Percentiles rank a stretch among this genome's conserved stretches.
Evolutionary conservation across 192 early-diverging fungal genomes (phyloP).

Genomic region (Entophlyctis helioformis): DNA sequence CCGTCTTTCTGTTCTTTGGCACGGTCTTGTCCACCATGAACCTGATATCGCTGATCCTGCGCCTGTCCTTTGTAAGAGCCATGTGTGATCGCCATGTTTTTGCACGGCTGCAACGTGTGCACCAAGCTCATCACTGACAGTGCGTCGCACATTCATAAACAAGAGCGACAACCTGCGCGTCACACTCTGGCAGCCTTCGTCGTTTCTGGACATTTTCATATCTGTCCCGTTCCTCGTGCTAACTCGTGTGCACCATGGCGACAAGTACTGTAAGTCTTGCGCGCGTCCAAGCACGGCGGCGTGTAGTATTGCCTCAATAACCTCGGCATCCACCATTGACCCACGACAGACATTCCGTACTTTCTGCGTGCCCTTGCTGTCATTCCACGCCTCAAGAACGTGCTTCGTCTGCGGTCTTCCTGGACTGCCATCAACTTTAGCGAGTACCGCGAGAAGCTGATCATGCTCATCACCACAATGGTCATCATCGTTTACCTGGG

Average conservation of each 20-base stretch:
- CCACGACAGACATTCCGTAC: slow-evolving; percentile 34
- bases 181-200: slow-evolving; percentile 28
- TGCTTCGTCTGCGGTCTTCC: slow-evolving; percentile 31
- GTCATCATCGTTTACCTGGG: slow-evolving; percentile 45
- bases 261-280: too few species aligned
- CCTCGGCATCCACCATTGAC: slow-evolving; percentile 1
- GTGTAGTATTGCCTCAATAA: too few species aligned
- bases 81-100: not conserved
- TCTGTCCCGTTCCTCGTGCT: slow-evolving; percentile 42
- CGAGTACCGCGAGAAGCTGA: slow-evolving; percentile 32
- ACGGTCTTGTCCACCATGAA: slow-evolving; percentile 1
- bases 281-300: too few species aligned
- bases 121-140: not conserved
- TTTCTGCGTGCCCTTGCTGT: slow-evolving; percentile 48
- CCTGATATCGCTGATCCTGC: slow-evolving; percentile 1
- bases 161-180: slow-evolving; percentile 18
- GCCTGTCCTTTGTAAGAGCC: slow-evolving; percentile 1
- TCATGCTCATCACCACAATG: slow-evolving; percentile 38
- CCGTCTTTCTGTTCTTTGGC: slow-evolving; percentile 15
- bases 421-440: slow-evolving; percentile 6
- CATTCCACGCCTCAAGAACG: slow-evolving; percentile 37
- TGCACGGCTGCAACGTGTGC: not conserved
- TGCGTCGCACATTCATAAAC: not conserved
- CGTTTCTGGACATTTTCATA: slow-evolving; percentile 37
- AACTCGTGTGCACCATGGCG: too few species aligned